Evolutionary conservation across 139 green algal genomes (phyloP).

Genomic region (Picochlorum sp.): DNA sequence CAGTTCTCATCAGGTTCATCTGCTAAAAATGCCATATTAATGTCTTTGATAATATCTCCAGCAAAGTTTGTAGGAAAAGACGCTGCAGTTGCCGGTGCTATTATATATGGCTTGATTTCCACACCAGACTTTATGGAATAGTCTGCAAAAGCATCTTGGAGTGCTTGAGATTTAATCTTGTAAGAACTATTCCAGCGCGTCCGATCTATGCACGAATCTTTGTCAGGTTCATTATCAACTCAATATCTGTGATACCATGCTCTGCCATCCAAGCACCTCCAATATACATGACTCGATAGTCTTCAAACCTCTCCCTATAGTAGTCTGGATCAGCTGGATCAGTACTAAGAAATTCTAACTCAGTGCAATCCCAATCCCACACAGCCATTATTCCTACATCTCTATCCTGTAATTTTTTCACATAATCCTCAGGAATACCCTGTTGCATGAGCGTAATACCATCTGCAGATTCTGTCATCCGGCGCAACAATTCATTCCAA

Average conservation of each 20-base stretch:
- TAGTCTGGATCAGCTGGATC: not conserved
- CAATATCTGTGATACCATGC: not conserved
- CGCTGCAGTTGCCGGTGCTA: not conserved
- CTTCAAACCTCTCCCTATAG: not conserved
- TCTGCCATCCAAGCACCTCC: conserved; percentile 11
- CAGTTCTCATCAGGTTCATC: not conserved
- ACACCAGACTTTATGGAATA: not conserved
- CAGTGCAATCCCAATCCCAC: conserved; percentile 6
- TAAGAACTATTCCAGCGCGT: not conserved
- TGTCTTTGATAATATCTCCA: not conserved
- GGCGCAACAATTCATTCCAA: not conserved
- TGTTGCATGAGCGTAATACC: not conserved
- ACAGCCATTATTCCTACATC: not conserved
- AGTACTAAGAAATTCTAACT: not conserved
- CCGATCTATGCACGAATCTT: conserved; percentile 1
- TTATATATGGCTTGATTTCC: not conserved
- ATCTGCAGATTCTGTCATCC: not conserved
- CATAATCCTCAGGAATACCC: not conserved
- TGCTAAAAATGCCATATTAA: not conserved
- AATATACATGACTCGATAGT: conserved; percentile 8
- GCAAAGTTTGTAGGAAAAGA: not conserved
- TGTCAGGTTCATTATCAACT: conserved; percentile 14
- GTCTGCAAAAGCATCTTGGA: conserved; percentile 7
- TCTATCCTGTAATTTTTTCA: not conserved
- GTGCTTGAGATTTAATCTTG: not conserved